Evolutionary conservation across 2,329 filamentous ascomycete species (phyloP).

Genomic region (Scopulariopsis brevicaulis): DNA sequence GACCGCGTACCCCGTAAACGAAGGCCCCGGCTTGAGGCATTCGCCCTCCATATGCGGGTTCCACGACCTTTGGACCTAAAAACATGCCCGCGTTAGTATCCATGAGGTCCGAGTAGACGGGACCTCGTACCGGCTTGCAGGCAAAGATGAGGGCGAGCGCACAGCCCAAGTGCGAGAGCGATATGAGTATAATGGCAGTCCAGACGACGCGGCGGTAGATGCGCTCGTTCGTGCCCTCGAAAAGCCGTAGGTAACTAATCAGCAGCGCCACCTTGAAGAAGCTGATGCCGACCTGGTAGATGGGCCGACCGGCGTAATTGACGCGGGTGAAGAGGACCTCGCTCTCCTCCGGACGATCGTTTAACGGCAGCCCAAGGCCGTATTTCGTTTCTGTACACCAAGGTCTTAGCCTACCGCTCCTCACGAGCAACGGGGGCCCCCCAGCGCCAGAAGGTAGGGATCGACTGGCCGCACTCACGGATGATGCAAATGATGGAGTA

Average conservation of each 20-base stretch:
- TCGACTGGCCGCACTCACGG: background rate
- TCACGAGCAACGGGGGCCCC: no score
- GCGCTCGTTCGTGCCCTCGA: slow-evolving; percentile 33
- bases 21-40: slow-evolving; percentile 32
- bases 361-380: slow-evolving; percentile 35
- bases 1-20: slow-evolving; percentile 38
- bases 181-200: slow-evolving; percentile 27
- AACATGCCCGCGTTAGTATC: background rate
- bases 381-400: slow-evolving; percentile 33
- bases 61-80: slow-evolving; percentile 31
- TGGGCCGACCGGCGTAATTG: slow-evolving; percentile 40
- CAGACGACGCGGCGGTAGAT: slow-evolving; percentile 32
- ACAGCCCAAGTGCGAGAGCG: slow-evolving; percentile 34
- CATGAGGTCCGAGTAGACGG: no score
- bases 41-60: slow-evolving; percentile 23
- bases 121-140: slow-evolving; percentile 31
- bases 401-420: background rate
- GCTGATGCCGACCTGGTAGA: slow-evolving; percentile 42
- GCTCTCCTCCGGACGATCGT: slow-evolving; percentile 27
- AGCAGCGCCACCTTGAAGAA: slow-evolving; percentile 44
- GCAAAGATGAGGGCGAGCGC: slow-evolving; percentile 36
- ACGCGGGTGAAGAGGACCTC: slow-evolving; percentile 31
- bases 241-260: slow-evolving; percentile 38
- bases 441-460: background rate
- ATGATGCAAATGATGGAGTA: slow-evolving; percentile 38